These are phyloP conservation scores for Yamadazyma takamatsuzukensis DNA, from an alignment of 805 yeast species.

Conservation along the genomic window DNA sequence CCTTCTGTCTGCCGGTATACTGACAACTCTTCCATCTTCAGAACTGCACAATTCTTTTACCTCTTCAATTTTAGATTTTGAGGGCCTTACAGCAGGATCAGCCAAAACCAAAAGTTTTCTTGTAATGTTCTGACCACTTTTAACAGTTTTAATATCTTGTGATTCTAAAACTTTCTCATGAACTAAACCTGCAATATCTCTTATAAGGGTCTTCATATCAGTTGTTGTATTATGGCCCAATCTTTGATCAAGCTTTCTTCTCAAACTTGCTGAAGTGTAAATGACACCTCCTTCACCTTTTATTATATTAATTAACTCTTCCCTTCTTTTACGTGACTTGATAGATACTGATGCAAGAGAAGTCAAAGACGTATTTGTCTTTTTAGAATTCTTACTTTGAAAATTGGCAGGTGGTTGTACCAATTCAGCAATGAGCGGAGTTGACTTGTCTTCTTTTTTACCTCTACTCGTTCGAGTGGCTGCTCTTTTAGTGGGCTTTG, in stretches of 20 bases:
- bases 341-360: no score
- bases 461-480: no score
- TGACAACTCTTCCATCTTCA: slow-evolving; percentile 17
- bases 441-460: not conserved
- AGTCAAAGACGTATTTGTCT: no score
- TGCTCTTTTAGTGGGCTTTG: no score
- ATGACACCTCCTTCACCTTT: slow-evolving; percentile 37
- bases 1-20: slow-evolving; percentile 13
- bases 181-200: slow-evolving; percentile 33
- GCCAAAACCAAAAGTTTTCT: slow-evolving; percentile 30
- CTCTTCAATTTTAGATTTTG: slow-evolving; percentile 24
- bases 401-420: no score
- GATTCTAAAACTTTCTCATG: slow-evolving; percentile 18
- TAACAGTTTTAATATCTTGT: slow-evolving; percentile 19
- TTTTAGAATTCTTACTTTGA: no score
- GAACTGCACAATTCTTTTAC: slow-evolving; percentile 20
- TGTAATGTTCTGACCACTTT: slow-evolving; percentile 24
- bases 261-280: slow-evolving; percentile 29
- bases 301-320: slow-evolving; percentile 25
- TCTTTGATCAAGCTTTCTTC: slow-evolving; percentile 27
- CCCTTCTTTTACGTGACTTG: slow-evolving; percentile 28
- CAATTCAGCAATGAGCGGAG: not conserved
- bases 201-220: slow-evolving; percentile 36
- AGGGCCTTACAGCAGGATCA: slow-evolving; percentile 24
- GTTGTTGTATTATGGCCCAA: slow-evolving; percentile 27